Evolutionary conservation across 2,329 filamentous ascomycete species (phyloP), one percentile per base, ranked within the genome.

Genomic region (Chaetomium olivaceum): DNA sequence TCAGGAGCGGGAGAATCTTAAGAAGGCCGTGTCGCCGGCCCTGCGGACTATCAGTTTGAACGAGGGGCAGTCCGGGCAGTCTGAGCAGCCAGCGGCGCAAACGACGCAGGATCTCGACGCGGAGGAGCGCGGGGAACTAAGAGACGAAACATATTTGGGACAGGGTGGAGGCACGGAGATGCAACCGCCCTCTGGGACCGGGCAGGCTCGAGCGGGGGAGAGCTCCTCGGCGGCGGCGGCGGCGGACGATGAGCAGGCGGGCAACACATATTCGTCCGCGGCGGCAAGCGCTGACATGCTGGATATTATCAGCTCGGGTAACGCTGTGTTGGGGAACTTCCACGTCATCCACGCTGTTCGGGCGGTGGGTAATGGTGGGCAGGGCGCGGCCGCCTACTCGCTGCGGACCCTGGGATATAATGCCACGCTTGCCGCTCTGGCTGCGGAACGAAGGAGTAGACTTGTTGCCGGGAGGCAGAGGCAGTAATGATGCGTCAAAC

Each of bases 1-100:
- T 71, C 80, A 84, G 55, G 85, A 89, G 71, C 80, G 83, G 67
- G 86, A 89, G 71, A 81, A 80, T 64, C 76, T 89, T 25, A 80
- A 83, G 36, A 80, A 82, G 58, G 76, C 78, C 16, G 77, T 86
- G 7, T 73, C 76, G 29, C 69, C 78, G 62, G 58, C 58, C 5
- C 54, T 70, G 61, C 60, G 51, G 54, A 63, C 64, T 2, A 46
- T 61, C n/a, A 51, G 39, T 9, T 50, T 65, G 5, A 57, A 21
- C 29, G 60, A 50, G 3, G 63, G 27, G 11, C 57, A 59, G 23
- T 23, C 51, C 8, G 46, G 21, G 23, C 46, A 54, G 33, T n/a
- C 75, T n/a, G 56, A 64, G 48, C 50, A 71, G 14, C 48, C 72
- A 9, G 68, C 65, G 16, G 71, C 71, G 5, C 67, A 72, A 21